Percentiles rank a stretch among this genome's conserved stretches.
These are phyloP conservation scores for Vitis vinifera DNA, from an alignment of 164 flowering plant species.

Conservation along the genomic window ASM3070453v1 NC_081817.1:9546001-9546500, in stretches of 20 bases:
- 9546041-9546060: conserved; percentile 70
- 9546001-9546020: conserved; percentile 49
- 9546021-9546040: conserved; percentile 51
- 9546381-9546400: conserved; percentile 33
- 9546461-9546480: too few relatives aligned
- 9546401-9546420: conserved; percentile 20
- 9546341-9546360: conserved; percentile 24
- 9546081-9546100: conserved; percentile 80
- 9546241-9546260: conserved; percentile 45
- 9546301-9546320: conserved; percentile 40
- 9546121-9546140: conserved; percentile 73
- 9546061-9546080: conserved; percentile 72
- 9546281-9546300: conserved; percentile 47
- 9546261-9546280: conserved; percentile 64
- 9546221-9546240: conserved; percentile 63
- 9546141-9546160: conserved; percentile 73
- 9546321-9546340: conserved; percentile 51
- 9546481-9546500: neutral
- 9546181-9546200: conserved; percentile 68
- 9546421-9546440: conserved; percentile 9
- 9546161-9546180: conserved; percentile 77
- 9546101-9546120: conserved; percentile 65
- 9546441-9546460: neutral
- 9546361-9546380: conserved; percentile 28
- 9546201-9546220: conserved; percentile 58